Conservation (phyloP, 2,329 filamentous ascomycete genomes). For the Monosporascus sp. region DNA sequence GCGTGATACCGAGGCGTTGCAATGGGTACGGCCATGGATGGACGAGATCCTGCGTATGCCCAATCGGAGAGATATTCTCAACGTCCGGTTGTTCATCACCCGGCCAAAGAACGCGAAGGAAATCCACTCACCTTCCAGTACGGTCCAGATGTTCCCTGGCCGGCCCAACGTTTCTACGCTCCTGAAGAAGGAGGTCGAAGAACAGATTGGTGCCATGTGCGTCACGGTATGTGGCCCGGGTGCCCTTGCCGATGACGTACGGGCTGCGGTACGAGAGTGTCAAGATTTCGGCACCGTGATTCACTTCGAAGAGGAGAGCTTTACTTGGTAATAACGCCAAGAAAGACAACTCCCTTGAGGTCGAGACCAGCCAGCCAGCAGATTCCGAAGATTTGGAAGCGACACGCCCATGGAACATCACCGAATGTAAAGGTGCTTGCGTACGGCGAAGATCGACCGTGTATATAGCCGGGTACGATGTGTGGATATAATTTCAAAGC, state of each 20-base stretch:
- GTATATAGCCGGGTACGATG: not conserved
- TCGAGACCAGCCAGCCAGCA: not conserved
- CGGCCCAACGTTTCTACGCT: constrained; percentile 77
- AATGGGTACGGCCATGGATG: constrained; percentile 91
- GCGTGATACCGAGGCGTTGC: constrained; percentile 79
- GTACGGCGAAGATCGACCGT: not conserved
- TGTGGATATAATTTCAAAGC: not conserved
- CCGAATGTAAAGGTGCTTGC: not conserved
- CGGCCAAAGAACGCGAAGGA: constrained; percentile 79
- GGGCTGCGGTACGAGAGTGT: constrained; percentile 59
- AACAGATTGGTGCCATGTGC: constrained; percentile 82
- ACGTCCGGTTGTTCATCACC: constrained; percentile 86
- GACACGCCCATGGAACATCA: too few relatives aligned
- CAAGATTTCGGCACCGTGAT: constrained; percentile 59
- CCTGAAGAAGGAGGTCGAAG: constrained; percentile 74
- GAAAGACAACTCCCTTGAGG: not conserved
- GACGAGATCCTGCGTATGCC: constrained; percentile 71
- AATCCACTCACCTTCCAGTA: constrained; percentile 69
- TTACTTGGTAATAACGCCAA: constrained; percentile 50
- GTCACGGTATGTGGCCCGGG: constrained; percentile 79
- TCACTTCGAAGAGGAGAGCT: constrained; percentile 75
- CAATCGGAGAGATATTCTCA: constrained; percentile 74
- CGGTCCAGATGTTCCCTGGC: constrained; percentile 88
- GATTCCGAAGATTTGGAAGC: too few relatives aligned
- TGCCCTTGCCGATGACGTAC: constrained; percentile 69